Base-by-base conservation (phyloP, 2,329 filamentous ascomycete genomes). In the Beauveria sp. region DNA sequence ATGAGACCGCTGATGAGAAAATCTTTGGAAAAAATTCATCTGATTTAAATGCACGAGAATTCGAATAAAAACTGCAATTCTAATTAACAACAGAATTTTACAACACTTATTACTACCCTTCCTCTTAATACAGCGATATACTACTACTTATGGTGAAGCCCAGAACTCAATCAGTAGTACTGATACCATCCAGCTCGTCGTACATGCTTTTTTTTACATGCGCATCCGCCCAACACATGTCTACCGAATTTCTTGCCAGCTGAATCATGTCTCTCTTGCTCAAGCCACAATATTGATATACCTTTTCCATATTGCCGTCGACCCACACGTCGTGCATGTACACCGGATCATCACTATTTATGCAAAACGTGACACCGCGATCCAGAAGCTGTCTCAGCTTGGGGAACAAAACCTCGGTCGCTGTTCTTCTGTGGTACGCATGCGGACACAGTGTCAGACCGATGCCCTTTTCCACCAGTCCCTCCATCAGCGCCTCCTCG, bases 271-370 rank as follows among this genome's bases (percentile, higher is more conserved):
- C 78, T 28, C 34, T 49, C 51, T 77, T 71, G 7, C 65, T 70
- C 43, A 81, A 72, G 0, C 61, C 63, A 60, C 78, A 78, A 53
- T 77, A 75, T 4, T 69, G 71, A 58, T 75, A 75, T 7, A 73
- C 71, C 65, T 80, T 73, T 55, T 77, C 64, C 71, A 81, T 68
- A 58, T 79, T 80, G 12, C 78, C 75, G 62, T 76, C 69, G 28
- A 81, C 69, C 79, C 78, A 82, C 42, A 78, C 75, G 62, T 81
- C 86, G 3, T 87, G 86, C 73, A 91, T 91, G 69, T 89, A 89
- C 12, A 85, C 86, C 62, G 86, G 86, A 68, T 89, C 86, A 68
- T 90, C 87, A 66, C 84, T 87, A 71, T 90, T 90, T 70, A 90
- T 84, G 61, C 83, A 86, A 70, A 90, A 89, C 64, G 74, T 79